phyloP scores from a whole-genome alignment of 495 filamentous ascomycete genomes.

The Pyrenula massariospora region DNA sequence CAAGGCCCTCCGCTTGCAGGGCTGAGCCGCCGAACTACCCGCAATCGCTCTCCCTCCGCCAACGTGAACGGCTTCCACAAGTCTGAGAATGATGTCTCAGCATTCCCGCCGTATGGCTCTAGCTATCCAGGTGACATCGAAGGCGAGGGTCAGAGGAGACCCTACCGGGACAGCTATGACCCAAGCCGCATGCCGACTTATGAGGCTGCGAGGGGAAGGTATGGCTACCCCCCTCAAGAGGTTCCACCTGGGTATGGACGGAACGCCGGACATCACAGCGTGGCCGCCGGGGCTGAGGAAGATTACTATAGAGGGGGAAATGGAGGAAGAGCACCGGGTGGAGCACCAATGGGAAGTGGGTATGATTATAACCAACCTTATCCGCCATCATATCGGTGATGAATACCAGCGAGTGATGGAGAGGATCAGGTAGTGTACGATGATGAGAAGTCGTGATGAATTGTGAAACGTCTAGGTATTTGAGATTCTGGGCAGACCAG shows the following conservation, averaged over 20 bases:
- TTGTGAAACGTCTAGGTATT: no score
- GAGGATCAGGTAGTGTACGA: no score
- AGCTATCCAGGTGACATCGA: not conserved
- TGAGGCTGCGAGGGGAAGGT: not conserved
- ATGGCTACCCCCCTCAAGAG: not conserved
- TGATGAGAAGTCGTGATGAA: no score
- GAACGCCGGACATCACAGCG: not conserved
- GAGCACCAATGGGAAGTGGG: not conserved
- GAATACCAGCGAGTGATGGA: no score
- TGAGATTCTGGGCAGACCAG: no score
- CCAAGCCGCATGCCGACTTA: not conserved
- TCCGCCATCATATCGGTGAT: not conserved
- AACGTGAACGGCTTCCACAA: not conserved
- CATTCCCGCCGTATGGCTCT: not conserved
- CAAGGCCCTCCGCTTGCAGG: not conserved
- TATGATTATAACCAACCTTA: not conserved
- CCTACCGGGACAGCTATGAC: not conserved
- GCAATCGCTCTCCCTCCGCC: not conserved
- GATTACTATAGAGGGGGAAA: not conserved
- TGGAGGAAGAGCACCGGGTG: not conserved
- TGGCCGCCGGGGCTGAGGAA: not conserved
- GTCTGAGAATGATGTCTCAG: not conserved
- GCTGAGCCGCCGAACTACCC: not conserved
- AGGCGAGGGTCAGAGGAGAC: not conserved
- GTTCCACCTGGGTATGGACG: not conserved